Conservation (phyloP, 2,329 filamentous ascomycete genomes). For the Aureobasidium mangrovei region DNA sequence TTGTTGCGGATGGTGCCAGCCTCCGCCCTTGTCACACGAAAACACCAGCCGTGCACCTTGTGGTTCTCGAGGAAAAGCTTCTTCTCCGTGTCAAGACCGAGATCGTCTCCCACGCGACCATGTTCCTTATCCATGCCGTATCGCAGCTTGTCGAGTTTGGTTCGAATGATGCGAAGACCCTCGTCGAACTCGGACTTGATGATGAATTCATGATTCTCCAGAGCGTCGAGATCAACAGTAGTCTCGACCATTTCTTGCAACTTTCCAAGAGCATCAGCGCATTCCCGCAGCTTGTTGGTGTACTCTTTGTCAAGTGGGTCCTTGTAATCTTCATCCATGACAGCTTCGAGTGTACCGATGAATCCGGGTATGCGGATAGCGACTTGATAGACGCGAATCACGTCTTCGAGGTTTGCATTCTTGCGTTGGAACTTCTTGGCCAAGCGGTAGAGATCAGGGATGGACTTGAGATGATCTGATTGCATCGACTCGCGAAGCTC, state of each 20-base stretch:
- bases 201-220: constrained; percentile 96
- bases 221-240: constrained; percentile 87
- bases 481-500: constrained; percentile 93
- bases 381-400: constrained; percentile 90
- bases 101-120: constrained; percentile 63
- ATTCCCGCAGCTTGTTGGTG: constrained; percentile 66
- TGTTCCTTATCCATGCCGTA: constrained; percentile 80
- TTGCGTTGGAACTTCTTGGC: constrained; percentile 92
- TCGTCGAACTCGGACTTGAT: constrained; percentile 99
- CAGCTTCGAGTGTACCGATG: constrained; percentile 75
- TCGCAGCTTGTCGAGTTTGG: constrained; percentile 78
- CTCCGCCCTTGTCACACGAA: constrained; percentile 83
- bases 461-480: constrained; percentile 85
- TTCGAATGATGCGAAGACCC: constrained; percentile 73
- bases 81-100: constrained; percentile 91
- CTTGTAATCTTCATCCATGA: constrained; percentile 93
- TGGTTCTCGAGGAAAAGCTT: constrained; percentile 98
- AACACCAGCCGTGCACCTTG: constrained; percentile 91
- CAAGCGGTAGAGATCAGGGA: constrained; percentile 87
- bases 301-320: constrained; percentile 80
- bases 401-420: constrained; percentile 86
- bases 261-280: constrained; percentile 71
- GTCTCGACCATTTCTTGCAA: constrained; percentile 98
- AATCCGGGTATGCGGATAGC: constrained; percentile 86
- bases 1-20: constrained; percentile 91